Conservation (phyloP, 345 rosid genomes). For the Eucalyptus sideroxylon region DNA sequence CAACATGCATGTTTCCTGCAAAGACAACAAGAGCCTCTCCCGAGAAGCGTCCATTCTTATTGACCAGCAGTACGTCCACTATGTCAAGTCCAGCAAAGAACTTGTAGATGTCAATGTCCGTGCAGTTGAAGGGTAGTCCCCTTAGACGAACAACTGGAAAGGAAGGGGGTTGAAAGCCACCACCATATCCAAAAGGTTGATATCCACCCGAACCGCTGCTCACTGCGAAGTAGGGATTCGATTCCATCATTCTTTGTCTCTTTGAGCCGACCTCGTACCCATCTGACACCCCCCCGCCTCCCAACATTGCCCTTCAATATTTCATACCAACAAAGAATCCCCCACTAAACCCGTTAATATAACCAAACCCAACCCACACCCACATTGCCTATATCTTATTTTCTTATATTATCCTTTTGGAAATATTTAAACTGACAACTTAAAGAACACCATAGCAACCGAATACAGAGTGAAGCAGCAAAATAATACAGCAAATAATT, state of each 20-base stretch:
- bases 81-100: constrained; percentile 91
- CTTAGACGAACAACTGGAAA: constrained; percentile 92
- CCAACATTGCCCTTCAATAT: constrained; percentile 95
- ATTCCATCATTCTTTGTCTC: constrained; percentile 99
- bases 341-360: constrained; percentile 95
- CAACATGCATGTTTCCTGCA: constrained; percentile 69
- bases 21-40: constrained; percentile 91
- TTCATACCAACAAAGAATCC: constrained; percentile 61
- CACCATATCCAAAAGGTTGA: constrained; percentile 46
- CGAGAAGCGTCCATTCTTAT: constrained; percentile 67
- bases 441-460: background rate
- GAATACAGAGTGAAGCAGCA: background rate
- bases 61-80: constrained; percentile 76
- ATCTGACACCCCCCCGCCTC: constrained; percentile 95
- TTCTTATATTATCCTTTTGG: background rate
- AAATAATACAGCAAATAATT: background rate
- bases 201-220: constrained; percentile 51
- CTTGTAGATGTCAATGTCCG: constrained; percentile 81
- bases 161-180: constrained; percentile 39
- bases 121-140: constrained; percentile 91
- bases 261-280: constrained; percentile 99
- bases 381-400: constrained; percentile 9
- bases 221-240: constrained; percentile 99
- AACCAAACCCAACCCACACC: constrained; percentile 75
- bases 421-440: background rate